Evolutionary conservation across 257 asterid genomes (phyloP).

Genomic region (Nyctanthes arbortristis): DNA sequence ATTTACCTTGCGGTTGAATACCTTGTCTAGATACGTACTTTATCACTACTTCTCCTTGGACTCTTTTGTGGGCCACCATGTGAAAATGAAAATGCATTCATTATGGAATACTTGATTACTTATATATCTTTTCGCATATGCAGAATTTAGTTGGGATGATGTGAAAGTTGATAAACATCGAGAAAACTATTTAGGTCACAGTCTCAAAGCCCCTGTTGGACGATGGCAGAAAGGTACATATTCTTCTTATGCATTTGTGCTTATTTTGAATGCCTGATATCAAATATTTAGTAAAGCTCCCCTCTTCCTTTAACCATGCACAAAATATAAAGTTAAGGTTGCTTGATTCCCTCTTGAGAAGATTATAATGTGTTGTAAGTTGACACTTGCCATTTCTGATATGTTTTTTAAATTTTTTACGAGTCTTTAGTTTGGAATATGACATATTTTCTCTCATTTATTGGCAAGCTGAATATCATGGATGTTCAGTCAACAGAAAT

Average conservation of each 20-base stretch:
- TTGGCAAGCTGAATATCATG: neutral
- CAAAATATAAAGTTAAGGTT: neutral
- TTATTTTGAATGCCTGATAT: neutral
- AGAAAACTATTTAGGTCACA: conserved; percentile 93
- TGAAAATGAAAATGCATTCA: neutral
- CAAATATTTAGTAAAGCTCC: neutral
- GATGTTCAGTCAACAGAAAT: neutral
- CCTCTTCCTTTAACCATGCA: neutral
- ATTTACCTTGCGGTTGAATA: neutral
- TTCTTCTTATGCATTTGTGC: neutral
- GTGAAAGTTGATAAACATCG: conserved; percentile 95
- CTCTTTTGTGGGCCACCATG: neutral
- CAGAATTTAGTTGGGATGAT: conserved; percentile 98
- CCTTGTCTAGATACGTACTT: neutral
- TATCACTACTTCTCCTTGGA: neutral
- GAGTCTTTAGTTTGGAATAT: neutral
- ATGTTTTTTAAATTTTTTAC: neutral
- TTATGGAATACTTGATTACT: neutral
- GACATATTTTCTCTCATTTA: neutral
- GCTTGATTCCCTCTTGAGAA: neutral
- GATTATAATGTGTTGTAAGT: neutral
- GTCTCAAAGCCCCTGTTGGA: conserved; percentile 96
- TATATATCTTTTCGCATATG: conserved; percentile 12
- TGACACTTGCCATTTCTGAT: neutral
- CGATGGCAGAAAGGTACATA: conserved; percentile 98